phyloP scores from a whole-genome alignment of 306 rosid species.

The Pyrus pyrifolia region DNA sequence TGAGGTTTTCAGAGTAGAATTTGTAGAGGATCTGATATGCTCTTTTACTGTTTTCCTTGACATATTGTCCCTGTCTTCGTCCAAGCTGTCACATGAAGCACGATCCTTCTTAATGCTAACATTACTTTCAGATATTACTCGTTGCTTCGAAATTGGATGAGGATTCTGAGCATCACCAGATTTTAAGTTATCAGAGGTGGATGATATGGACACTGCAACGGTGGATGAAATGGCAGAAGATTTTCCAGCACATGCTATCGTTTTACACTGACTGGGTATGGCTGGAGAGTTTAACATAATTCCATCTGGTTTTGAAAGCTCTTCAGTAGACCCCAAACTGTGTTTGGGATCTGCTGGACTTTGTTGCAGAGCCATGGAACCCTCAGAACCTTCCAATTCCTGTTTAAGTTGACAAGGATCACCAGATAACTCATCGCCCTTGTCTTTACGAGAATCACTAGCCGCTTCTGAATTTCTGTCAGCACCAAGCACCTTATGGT shows the following conservation, averaged over 20 bases:
- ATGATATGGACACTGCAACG: slow-evolving; percentile 36
- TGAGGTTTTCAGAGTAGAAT: slow-evolving; percentile 37
- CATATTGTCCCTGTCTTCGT: slow-evolving; percentile 38
- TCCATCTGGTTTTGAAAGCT: slow-evolving; percentile 47
- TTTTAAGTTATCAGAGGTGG: slow-evolving; percentile 30
- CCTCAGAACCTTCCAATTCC: slow-evolving; percentile 47
- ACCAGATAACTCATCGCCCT: slow-evolving; percentile 37
- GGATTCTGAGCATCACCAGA: slow-evolving; percentile 43
- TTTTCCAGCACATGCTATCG: slow-evolving; percentile 38
- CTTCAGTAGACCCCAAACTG: slow-evolving; percentile 40
- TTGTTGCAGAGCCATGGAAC: slow-evolving; percentile 32
- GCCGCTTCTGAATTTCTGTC: slow-evolving; percentile 37
- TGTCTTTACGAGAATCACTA: slow-evolving; percentile 35
- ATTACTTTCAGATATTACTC: slow-evolving; percentile 37
- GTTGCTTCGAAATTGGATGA: slow-evolving; percentile 40
- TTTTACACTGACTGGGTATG: slow-evolving; percentile 37
- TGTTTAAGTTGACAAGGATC: slow-evolving; percentile 38
- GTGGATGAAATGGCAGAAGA: slow-evolving; percentile 40
- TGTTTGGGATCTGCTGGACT: slow-evolving; percentile 44
- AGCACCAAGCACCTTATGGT: slow-evolving; percentile 38
- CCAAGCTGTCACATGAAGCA: slow-evolving; percentile 41
- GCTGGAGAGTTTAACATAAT: slow-evolving; percentile 20
- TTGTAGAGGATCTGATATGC: slow-evolving; percentile 44
- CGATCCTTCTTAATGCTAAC: slow-evolving; percentile 44
- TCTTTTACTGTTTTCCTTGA: slow-evolving; percentile 58